A percentile compares a stretch with the other conserved stretches of the same genome.
phyloP scores from a whole-genome alignment of 805 yeast genomes.

The Alloascoidea africana region DNA sequence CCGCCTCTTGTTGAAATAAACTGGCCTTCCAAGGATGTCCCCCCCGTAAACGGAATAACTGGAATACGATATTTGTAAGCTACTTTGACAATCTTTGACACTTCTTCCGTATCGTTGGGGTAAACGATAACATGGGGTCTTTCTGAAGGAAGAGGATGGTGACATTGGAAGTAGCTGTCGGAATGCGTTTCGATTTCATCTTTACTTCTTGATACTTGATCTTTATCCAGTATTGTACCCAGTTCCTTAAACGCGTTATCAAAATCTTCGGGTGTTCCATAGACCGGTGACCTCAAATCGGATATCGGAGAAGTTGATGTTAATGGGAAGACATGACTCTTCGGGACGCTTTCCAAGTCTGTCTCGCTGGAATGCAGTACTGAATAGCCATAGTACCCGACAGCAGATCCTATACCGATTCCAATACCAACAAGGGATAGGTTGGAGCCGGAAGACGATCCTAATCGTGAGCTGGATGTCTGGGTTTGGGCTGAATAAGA shows the following conservation, averaged over 20 bases:
- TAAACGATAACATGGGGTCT: conserved; percentile 38
- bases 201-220: conserved; percentile 17
- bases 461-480: background rate
- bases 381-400: background rate
- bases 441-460: background rate
- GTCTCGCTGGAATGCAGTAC: too few species aligned
- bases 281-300: conserved; percentile 19
- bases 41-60: conserved; percentile 55
- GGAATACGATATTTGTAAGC: conserved; percentile 43
- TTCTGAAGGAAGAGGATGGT: conserved; percentile 44
- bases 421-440: background rate
- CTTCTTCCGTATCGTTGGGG: conserved; percentile 46
- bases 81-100: conserved; percentile 37
- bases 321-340: conserved; percentile 1
- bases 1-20: conserved; percentile 50
- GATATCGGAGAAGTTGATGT: conserved; percentile 1
- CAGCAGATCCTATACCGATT: background rate
- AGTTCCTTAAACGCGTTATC: conserved; percentile 26
- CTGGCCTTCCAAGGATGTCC: conserved; percentile 63
- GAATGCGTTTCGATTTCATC: conserved; percentile 35
- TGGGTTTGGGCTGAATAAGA: background rate
- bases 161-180: conserved; percentile 47
- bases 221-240: conserved; percentile 21
- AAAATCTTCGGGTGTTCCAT: conserved; percentile 24
- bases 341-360: background rate